A percentile compares a stretch with the other conserved stretches of the same genome.
These are phyloP conservation scores for Grosmannia huntii DNA, from an alignment of 2,329 filamentous ascomycete genomes.

Conservation along the genomic window DNA sequence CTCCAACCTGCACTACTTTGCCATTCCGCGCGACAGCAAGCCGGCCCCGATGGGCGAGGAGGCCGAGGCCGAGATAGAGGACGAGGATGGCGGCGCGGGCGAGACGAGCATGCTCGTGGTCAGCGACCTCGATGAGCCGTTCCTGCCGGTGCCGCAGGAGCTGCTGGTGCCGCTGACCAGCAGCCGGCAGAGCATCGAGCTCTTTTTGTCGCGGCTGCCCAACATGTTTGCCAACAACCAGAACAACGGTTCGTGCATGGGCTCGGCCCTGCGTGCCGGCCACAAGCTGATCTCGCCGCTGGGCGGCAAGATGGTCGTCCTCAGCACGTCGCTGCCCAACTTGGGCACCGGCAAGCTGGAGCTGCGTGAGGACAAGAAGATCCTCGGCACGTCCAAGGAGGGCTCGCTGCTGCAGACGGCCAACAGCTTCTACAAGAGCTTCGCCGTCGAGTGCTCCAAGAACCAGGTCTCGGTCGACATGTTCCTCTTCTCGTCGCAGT, in stretches of 20 bases:
- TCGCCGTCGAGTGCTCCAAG: slow-evolving; percentile 97
- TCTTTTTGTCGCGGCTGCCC: slow-evolving; percentile 79
- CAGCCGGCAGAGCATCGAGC: slow-evolving; percentile 81
- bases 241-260: slow-evolving; percentile 84
- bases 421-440: slow-evolving; percentile 97
- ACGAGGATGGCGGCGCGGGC: slow-evolving; percentile 48
- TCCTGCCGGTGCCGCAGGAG: slow-evolving; percentile 85
- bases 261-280: slow-evolving; percentile 78
- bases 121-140: slow-evolving; percentile 90
- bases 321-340: slow-evolving; percentile 84
- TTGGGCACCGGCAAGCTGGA: slow-evolving; percentile 81
- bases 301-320: slow-evolving; percentile 86
- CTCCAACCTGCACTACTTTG: slow-evolving; percentile 90
- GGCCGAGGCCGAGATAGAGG: slow-evolving; percentile 34
- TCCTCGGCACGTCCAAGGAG: slow-evolving; percentile 89
- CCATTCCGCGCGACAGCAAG: slow-evolving; percentile 45
- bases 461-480: slow-evolving; percentile 97
- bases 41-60: slow-evolving; percentile 3
- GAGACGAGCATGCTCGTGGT: slow-evolving; percentile 89
- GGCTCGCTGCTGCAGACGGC: slow-evolving; percentile 75
- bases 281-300: slow-evolving; percentile 93
- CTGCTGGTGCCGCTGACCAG: slow-evolving; percentile 81
- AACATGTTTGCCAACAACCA: slow-evolving; percentile 96
- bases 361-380: slow-evolving; percentile 91
- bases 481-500: slow-evolving; percentile 92